These are phyloP conservation scores for Phytophthora pinifolia DNA, from an alignment of 352 stramenopile species.

Conservation along the genomic window DNA sequence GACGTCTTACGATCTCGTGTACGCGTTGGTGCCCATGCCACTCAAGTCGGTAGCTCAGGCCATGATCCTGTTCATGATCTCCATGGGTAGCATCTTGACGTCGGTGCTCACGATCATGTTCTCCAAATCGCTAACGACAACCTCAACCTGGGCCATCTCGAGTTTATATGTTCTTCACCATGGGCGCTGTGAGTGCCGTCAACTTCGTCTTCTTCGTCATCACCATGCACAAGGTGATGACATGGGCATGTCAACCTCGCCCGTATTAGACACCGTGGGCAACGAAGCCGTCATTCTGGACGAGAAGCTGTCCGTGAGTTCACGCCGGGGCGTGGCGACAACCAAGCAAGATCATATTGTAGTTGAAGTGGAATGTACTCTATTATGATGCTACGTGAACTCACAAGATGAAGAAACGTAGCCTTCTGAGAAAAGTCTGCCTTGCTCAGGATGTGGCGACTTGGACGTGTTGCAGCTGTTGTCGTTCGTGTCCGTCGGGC, in stretches of 20 bases:
- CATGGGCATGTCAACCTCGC: conserved; percentile 43
- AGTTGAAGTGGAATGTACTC: too few relatives aligned
- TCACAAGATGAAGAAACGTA: conserved; percentile 14
- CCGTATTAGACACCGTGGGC: conserved; percentile 10
- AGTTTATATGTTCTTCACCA: too few relatives aligned
- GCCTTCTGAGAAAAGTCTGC: too few relatives aligned
- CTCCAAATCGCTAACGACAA: conserved; percentile 44
- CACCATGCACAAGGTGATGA: conserved; percentile 57
- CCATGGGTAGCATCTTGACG: conserved; percentile 52
- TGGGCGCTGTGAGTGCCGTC: conserved; percentile 36
- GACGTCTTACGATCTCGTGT: conserved; percentile 55
- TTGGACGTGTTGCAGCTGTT: conserved; percentile 49
- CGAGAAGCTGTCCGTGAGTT: conserved; percentile 20
- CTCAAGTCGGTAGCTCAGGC: conserved; percentile 51
- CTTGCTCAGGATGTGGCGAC: too few relatives aligned
- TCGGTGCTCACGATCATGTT: conserved; percentile 68
- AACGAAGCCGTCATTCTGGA: conserved; percentile 14
- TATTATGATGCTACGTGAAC: conserved; percentile 23
- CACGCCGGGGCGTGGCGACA: conserved; percentile 10
- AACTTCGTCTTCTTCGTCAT: conserved; percentile 47
- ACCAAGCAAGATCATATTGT: too few relatives aligned
- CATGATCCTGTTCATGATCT: conserved; percentile 52
- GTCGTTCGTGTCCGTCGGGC: conserved; percentile 53
- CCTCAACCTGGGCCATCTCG: conserved; percentile 55
- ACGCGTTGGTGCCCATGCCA: conserved; percentile 42